These are phyloP conservation scores for Polyplosphaeria fusca DNA, from an alignment of 495 filamentous ascomycete genomes.

Conservation along the genomic window DNA sequence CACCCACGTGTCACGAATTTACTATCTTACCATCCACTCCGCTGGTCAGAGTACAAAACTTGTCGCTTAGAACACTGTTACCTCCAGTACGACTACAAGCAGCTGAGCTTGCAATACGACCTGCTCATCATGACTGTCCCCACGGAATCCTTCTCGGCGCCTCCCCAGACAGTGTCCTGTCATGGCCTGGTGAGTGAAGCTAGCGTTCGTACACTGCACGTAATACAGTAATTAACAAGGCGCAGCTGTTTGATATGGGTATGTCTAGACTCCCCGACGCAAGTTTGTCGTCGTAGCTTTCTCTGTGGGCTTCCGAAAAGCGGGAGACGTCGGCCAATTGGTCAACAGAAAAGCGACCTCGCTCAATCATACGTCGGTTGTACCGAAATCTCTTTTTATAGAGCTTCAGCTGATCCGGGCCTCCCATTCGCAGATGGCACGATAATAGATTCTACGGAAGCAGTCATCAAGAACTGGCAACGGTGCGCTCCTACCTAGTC, in stretches of 20 bases:
- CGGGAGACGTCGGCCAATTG: too few relatives aligned
- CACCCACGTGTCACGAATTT: too few relatives aligned
- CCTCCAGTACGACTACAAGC: too few relatives aligned
- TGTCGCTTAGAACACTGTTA: too few relatives aligned
- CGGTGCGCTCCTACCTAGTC: conserved; percentile 51
- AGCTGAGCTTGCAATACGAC: too few relatives aligned
- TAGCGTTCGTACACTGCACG: background rate
- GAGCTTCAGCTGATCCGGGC: background rate
- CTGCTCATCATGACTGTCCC: conserved; percentile 26
- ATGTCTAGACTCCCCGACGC: conserved; percentile 41
- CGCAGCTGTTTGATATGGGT: conserved; percentile 76
- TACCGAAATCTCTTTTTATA: background rate
- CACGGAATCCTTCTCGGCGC: conserved; percentile 52
- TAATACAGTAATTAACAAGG: background rate
- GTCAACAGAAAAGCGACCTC: too few relatives aligned
- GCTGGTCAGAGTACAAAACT: too few relatives aligned
- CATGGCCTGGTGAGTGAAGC: conserved; percentile 54
- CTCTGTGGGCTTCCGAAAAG: too few relatives aligned
- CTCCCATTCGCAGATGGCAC: conserved; percentile 48
- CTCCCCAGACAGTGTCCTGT: conserved; percentile 60
- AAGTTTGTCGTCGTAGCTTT: too few relatives aligned
- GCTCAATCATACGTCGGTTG: background rate
- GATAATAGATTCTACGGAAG: conserved; percentile 74
- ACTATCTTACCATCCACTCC: too few relatives aligned
- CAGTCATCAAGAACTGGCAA: conserved; percentile 91